These are phyloP conservation scores for Barbarea vulgaris DNA, from an alignment of 345 rosid genomes.

Conservation along the genomic window DNA sequence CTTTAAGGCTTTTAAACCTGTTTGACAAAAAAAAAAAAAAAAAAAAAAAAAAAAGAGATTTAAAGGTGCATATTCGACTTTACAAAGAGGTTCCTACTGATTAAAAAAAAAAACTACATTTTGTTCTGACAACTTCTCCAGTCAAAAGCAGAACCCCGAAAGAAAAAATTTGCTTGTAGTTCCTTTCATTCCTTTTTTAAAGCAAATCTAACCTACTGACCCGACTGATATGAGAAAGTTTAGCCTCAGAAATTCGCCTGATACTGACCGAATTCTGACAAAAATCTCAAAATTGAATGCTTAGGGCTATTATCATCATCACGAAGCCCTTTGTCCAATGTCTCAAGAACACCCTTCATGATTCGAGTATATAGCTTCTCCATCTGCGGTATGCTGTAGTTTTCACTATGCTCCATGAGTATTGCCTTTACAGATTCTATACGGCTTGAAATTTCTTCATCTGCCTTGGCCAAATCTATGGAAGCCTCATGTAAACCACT, in stretches of 20 bases:
- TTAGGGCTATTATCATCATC: slow-evolving; percentile 52
- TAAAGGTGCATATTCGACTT: slow-evolving; percentile 21
- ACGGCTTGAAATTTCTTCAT: slow-evolving; percentile 48
- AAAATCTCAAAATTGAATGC: slow-evolving; percentile 84
- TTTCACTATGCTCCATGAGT: slow-evolving; percentile 58
- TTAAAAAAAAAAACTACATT: background rate
- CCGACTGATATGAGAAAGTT: slow-evolving; percentile 26
- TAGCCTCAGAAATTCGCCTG: slow-evolving; percentile 66
- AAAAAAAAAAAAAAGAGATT: background rate
- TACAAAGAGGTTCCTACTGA: slow-evolving; percentile 30
- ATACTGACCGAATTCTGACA: slow-evolving; percentile 69
- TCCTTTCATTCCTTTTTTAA: slow-evolving; percentile 23
- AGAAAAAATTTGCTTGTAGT: background rate
- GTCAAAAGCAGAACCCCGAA: background rate
- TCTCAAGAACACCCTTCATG: slow-evolving; percentile 72
- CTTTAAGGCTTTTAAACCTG: background rate
- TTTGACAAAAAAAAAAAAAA: background rate
- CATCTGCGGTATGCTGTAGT: slow-evolving; percentile 75
- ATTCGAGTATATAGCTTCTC: slow-evolving; percentile 79
- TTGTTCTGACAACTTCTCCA: slow-evolving; percentile 24
- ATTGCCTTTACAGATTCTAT: slow-evolving; percentile 51
- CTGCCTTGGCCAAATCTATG: slow-evolving; percentile 43
- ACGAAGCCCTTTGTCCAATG: slow-evolving; percentile 47
- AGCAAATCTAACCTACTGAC: slow-evolving; percentile 30
- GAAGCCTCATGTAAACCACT: slow-evolving; percentile 28